Evolutionary conservation across 495 filamentous ascomycete species (phyloP), one percentile per base, ranked within the genome.

Genomic region (Lophium mytilinum): DNA sequence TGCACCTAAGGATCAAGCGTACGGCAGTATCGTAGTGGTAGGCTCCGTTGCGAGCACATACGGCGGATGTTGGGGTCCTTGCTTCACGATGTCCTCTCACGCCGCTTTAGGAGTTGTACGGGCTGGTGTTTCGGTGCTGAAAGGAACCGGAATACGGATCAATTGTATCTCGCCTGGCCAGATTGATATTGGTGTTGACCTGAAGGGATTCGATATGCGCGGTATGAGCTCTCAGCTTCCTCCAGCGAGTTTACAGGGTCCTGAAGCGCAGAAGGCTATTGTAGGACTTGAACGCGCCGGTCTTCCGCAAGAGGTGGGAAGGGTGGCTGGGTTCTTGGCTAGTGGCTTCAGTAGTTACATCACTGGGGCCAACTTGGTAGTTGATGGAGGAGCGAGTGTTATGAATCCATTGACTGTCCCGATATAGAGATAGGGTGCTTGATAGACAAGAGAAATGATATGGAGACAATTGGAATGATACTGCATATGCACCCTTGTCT

Each of bases 1-100:
- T 6, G 79, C 76, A 17, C 75, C 75, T 3, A 83, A 84, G 56
- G 73, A 72, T 56, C 70, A 73, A 41, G 70, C 71, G 41, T 84
- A 83, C 63, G 81, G 81, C 15, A 79, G 75, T 60, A 82, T 84
- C 36, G 71, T 83, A 36, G 81, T 83, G 0, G 78, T 82, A 3
- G 72, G 72, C 43, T 72, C 66, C 47, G 79, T 81, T 1, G 81
- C 79, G 1, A 76, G 76, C 30, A 79, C 76, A 18, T 80, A 82
- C 65, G 81, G 78, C 15, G 77, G 71, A 19, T 80, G 80, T 59
- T 83, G 79, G 78, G 81, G 80, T 3, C 75, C 79, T 5, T 71
- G 69, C 24, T 81, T 78, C 53, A 83, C 81, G 6, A 81, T 84
- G 76, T 69, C 68, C 19, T 76, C 74, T 36, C 80, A 83, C 63